Conservation (phyloP, 192 early-diverging fungal species). For the Rhizophagus prolifer region DNA sequence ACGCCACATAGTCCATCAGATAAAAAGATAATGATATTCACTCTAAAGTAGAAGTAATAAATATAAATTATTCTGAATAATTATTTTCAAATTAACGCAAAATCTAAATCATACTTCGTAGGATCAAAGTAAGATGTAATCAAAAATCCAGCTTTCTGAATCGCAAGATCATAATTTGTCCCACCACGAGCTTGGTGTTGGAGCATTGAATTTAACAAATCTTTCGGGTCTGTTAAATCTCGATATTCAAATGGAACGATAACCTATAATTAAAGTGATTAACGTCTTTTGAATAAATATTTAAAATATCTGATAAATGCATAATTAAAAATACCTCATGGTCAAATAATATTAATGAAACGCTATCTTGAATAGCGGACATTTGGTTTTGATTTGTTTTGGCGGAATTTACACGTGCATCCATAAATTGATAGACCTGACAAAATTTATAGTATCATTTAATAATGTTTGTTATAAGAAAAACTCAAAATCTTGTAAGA, state of each 20-base stretch:
- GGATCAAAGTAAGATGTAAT: slow-evolving; percentile 19
- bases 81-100: neutral
- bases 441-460: neutral
- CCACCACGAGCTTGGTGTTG: slow-evolving; percentile 22
- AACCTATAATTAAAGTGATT: no score
- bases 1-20: slow-evolving; percentile 25
- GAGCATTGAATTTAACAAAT: slow-evolving; percentile 12
- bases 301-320: no score
- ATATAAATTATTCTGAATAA: neutral
- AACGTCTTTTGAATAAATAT: no score
- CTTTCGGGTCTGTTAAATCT: neutral
- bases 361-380: slow-evolving; percentile 4
- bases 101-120: slow-evolving; percentile 6
- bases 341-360: slow-evolving; percentile 31
- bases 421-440: slow-evolving; percentile 22
- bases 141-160: slow-evolving; percentile 17
- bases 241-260: slow-evolving; percentile 15
- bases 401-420: slow-evolving; percentile 2
- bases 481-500: no score
- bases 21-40: slow-evolving; percentile 30
- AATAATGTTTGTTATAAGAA: neutral
- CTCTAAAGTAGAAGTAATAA: neutral
- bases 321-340: no score
- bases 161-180: slow-evolving; percentile 13
- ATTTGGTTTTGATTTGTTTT: neutral